These are phyloP conservation scores for Fusarium incarnatum DNA, from an alignment of 2,329 filamentous ascomycete species.

Conservation along the genomic window DNA sequence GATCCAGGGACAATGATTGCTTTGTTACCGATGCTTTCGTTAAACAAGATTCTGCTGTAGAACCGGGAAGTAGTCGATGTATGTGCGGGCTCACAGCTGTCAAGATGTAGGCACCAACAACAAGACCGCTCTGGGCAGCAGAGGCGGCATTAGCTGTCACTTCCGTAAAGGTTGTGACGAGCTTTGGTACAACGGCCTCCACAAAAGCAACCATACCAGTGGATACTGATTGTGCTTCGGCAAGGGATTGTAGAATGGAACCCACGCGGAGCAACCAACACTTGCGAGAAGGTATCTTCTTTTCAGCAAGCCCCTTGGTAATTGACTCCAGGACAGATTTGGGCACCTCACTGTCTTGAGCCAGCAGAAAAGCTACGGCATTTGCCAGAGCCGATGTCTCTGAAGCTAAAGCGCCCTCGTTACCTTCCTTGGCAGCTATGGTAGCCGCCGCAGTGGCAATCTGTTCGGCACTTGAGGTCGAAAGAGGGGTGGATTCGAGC, in stretches of 20 bases:
- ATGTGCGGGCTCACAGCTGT: slow-evolving; percentile 71
- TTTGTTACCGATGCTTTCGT: slow-evolving; percentile 71
- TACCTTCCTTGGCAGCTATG: slow-evolving; percentile 85
- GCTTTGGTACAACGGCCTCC: slow-evolving; percentile 63
- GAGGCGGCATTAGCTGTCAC: slow-evolving; percentile 80
- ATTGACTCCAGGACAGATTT: slow-evolving; percentile 77
- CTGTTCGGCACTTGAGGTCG: slow-evolving; percentile 71
- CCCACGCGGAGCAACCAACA: slow-evolving; percentile 84
- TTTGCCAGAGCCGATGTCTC: slow-evolving; percentile 79
- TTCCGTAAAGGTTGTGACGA: slow-evolving; percentile 81
- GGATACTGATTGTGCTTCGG: slow-evolving; percentile 58
- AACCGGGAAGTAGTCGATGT: slow-evolving; percentile 66
- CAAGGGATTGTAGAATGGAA: slow-evolving; percentile 71
- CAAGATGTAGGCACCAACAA: slow-evolving; percentile 81
- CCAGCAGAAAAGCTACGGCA: slow-evolving; percentile 72
- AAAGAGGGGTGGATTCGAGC: slow-evolving; percentile 73
- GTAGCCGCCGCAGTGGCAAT: slow-evolving; percentile 74
- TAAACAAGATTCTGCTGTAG: slow-evolving; percentile 58
- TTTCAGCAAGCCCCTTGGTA: slow-evolving; percentile 85
- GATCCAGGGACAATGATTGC: slow-evolving; percentile 75
- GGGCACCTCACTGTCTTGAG: slow-evolving; percentile 70
- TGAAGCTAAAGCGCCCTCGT: slow-evolving; percentile 81
- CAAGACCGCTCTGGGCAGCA: slow-evolving; percentile 84
- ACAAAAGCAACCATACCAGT: slow-evolving; percentile 62
- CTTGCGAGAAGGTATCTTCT: slow-evolving; percentile 80